Percentiles rank a stretch among this genome's conserved stretches.
phyloP scores from a whole-genome alignment of 305 asterid species.

The Rubia balearica region DNA sequence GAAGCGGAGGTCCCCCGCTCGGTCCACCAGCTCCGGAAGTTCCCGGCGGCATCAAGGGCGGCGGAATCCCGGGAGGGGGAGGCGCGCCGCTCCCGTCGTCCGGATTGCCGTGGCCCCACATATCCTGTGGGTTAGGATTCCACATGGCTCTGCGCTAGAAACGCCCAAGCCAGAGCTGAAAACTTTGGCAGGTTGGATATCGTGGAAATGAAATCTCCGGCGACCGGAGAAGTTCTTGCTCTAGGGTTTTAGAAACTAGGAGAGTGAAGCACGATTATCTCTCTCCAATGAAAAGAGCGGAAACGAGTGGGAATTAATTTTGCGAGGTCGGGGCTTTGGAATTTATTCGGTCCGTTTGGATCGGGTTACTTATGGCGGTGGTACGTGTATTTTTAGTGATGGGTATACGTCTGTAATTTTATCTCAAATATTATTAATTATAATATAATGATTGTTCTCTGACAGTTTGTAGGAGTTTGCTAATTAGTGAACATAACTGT shows the following conservation, averaged over 20 bases:
- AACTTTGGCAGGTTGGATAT: neutral
- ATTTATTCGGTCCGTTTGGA: neutral
- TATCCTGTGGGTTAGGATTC: slow-evolving; percentile 18
- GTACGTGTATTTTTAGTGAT: too few species aligned
- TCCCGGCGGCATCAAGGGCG: slow-evolving; percentile 53
- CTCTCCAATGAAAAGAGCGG: neutral
- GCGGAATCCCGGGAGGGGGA: slow-evolving; percentile 63
- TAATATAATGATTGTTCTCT: too few species aligned
- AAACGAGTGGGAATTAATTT: neutral
- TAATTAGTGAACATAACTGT: too few species aligned
- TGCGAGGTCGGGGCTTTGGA: neutral
- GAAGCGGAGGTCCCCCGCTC: slow-evolving; percentile 41
- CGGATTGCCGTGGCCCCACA: slow-evolving; percentile 9
- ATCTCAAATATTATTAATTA: too few species aligned
- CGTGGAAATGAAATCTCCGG: neutral
- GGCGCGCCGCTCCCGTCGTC: slow-evolving; percentile 25
- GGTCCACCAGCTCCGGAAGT: slow-evolving; percentile 44
- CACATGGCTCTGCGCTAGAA: slow-evolving; percentile 14
- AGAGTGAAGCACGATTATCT: neutral
- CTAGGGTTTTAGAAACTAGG: neutral
- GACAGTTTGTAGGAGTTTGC: too few species aligned
- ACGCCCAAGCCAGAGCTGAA: neutral
- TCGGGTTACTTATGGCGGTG: neutral
- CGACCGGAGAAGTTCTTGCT: neutral
- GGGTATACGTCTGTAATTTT: too few species aligned